Conservation (phyloP, 1,284 basidiomycete species). For the Boletus coffeatus region DNA sequence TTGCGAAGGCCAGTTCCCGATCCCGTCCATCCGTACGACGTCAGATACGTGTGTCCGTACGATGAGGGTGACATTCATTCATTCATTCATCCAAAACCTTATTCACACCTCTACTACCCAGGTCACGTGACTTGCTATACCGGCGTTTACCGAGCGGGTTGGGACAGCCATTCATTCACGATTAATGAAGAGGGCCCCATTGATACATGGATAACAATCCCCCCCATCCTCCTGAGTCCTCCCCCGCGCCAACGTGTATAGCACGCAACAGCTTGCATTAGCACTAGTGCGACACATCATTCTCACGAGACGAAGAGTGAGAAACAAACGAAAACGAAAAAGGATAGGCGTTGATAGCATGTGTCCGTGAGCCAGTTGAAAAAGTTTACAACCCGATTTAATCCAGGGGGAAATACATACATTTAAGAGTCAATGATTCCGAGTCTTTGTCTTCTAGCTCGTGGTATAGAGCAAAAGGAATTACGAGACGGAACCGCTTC, state of each 20-base stretch:
- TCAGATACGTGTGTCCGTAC: constrained; percentile 65
- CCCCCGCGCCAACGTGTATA: too few species aligned
- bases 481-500: background rate
- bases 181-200: too few species aligned
- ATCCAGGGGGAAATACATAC: constrained; percentile 22
- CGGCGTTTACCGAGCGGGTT: too few species aligned
- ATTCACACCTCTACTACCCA: too few species aligned
- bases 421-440: constrained; percentile 10
- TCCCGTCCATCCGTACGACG: constrained; percentile 84
- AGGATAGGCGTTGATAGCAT: background rate
- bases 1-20: constrained; percentile 70
- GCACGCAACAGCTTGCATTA: constrained; percentile 5
- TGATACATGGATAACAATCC: too few species aligned
- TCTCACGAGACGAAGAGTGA: constrained; percentile 8
- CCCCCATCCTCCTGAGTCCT: too few species aligned
- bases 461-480: background rate
- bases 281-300: background rate
- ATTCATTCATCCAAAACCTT: too few species aligned
- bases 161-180: too few species aligned
- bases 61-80: constrained; percentile 4
- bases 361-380: constrained; percentile 6
- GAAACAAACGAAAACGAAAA: background rate
- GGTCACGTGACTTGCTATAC: too few species aligned
- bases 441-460: constrained; percentile 7
- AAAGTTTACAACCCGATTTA: constrained; percentile 20